phyloP scores from a whole-genome alignment of 805 yeast species.

The Metschnikowia lochheadii region DNA sequence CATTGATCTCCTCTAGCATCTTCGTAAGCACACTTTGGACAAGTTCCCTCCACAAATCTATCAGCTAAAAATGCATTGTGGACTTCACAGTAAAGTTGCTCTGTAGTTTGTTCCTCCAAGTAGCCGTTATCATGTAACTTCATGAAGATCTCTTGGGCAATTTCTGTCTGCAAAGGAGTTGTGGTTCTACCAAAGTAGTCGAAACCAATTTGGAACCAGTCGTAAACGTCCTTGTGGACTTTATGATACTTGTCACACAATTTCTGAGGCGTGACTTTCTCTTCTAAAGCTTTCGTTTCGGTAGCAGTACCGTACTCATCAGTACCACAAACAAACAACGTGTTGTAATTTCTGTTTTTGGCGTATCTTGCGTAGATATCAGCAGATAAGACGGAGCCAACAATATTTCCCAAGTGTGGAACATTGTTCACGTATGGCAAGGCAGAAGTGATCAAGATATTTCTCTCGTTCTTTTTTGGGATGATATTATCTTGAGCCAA shows the following conservation, averaged over 20 bases:
- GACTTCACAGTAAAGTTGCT: slow-evolving; percentile 85
- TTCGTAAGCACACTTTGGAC: slow-evolving; percentile 91
- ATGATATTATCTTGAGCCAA: slow-evolving; percentile 25
- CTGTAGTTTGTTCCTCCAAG: slow-evolving; percentile 82
- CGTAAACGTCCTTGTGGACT: slow-evolving; percentile 84
- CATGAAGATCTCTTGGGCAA: slow-evolving; percentile 89
- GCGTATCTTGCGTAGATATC: slow-evolving; percentile 90
- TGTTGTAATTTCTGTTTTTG: slow-evolving; percentile 82
- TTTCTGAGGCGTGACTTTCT: slow-evolving; percentile 80
- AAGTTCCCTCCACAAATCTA: slow-evolving; percentile 93
- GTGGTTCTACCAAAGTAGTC: slow-evolving; percentile 97
- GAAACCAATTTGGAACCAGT: slow-evolving; percentile 95
- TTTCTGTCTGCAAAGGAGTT: slow-evolving; percentile 84
- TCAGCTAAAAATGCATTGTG: slow-evolving; percentile 94
- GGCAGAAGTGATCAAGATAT: slow-evolving; percentile 90
- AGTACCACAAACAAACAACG: slow-evolving; percentile 90
- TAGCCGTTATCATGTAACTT: slow-evolving; percentile 71
- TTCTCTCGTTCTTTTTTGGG: slow-evolving; percentile 72
- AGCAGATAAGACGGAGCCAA: slow-evolving; percentile 92
- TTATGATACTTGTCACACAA: slow-evolving; percentile 87
- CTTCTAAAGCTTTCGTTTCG: slow-evolving; percentile 96
- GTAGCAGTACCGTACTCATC: slow-evolving; percentile 99
- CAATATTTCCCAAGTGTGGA: slow-evolving; percentile 96
- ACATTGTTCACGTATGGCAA: slow-evolving; percentile 97
- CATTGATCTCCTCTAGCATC: slow-evolving; percentile 99